Evolutionary conservation across 495 filamentous ascomycete genomes (phyloP), one percentile per base, ranked within the genome.

Genomic region (Penicillium robsamsonii): DNA sequence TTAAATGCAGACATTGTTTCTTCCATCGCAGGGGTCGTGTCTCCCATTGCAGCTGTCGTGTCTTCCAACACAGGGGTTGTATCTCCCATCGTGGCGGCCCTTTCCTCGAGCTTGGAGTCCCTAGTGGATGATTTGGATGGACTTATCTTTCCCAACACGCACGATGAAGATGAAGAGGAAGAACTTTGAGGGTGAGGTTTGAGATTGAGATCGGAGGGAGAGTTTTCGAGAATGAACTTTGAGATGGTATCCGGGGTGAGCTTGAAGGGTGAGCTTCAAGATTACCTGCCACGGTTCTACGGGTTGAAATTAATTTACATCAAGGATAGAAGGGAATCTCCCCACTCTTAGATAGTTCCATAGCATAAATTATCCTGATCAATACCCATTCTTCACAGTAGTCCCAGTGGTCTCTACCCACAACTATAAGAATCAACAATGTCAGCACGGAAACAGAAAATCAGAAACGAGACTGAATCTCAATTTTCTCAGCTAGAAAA

Each of bases 401-500:
- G 15, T n/a, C 6, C 15, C 7, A 38, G 35, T 1, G 15, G 35
- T 15, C 35, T 37, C 35, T 37, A n/a, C 0, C 0, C 13, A 1
- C 35, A 37, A 7, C 35, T 7, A n/a, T 8, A 17, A 7, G 5
- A 17, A n/a, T 17, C 35, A 17, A 17, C 15, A 38, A n/a, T 17
- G 15, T 8, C 35, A 38, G 35, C 7, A 38, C 42, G 0, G 43
- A n/a, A 29, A 45, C 4, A 29, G 3, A 38, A 27, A 2, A 45
- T 27, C 3, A 8, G 4, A 10, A 15, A 8, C 2, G 8, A 27
- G 13, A 17, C 2, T 17, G 35, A 3, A 3, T n/a, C n/a, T n/a
- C 24, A 5, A 47, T 42, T 50, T 51, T 22, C 42, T 56, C 18
- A 38, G 56, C 59, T 57, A 57, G 10, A 53, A 45, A 20, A 25